Evolutionary conservation across 768 basidiomycete genomes (phyloP).

Genomic region (Crassisporium funariophilum): DNA sequence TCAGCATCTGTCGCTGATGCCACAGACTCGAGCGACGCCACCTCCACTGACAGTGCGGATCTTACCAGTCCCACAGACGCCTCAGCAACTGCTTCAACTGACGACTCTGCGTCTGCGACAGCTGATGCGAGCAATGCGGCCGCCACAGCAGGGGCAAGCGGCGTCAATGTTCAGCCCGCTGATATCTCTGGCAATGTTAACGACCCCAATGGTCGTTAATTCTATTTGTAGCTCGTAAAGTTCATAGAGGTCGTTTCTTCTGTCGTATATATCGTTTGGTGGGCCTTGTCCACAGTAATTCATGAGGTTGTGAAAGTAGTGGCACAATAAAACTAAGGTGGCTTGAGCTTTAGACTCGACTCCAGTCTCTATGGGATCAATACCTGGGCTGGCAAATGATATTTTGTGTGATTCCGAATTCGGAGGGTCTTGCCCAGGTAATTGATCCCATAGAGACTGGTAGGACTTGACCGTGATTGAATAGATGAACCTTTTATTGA

Average conservation of each 20-base stretch:
- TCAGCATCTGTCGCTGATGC: slow-evolving; percentile 6
- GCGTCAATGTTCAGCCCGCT: slow-evolving; percentile 21
- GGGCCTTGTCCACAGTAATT: not conserved
- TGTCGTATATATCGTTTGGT: slow-evolving; percentile 9
- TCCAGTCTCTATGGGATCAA: slow-evolving; percentile 3
- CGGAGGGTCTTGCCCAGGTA: not conserved
- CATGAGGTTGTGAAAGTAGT: too few relatives aligned
- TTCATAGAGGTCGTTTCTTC: not conserved
- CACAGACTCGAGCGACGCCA: slow-evolving; percentile 4
- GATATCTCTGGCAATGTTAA: slow-evolving; percentile 33
- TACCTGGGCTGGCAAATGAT: not conserved
- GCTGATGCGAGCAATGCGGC: slow-evolving; percentile 15
- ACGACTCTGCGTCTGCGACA: slow-evolving; percentile 15
- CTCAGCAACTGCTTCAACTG: slow-evolving; percentile 14
- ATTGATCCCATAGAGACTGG: slow-evolving; percentile 3
- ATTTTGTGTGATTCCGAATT: not conserved
- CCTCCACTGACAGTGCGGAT: slow-evolving; percentile 14
- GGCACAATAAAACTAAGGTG: too few relatives aligned
- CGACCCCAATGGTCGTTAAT: slow-evolving; percentile 27
- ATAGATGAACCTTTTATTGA: not conserved
- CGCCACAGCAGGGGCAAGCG: slow-evolving; percentile 10
- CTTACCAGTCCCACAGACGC: slow-evolving; percentile 12
- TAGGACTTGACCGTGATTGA: not conserved
- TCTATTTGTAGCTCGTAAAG: not conserved
- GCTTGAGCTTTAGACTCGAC: not conserved